These are phyloP conservation scores for Zarea fungicola DNA, from an alignment of 2,329 filamentous ascomycete genomes.

Conservation along the genomic window DNA sequence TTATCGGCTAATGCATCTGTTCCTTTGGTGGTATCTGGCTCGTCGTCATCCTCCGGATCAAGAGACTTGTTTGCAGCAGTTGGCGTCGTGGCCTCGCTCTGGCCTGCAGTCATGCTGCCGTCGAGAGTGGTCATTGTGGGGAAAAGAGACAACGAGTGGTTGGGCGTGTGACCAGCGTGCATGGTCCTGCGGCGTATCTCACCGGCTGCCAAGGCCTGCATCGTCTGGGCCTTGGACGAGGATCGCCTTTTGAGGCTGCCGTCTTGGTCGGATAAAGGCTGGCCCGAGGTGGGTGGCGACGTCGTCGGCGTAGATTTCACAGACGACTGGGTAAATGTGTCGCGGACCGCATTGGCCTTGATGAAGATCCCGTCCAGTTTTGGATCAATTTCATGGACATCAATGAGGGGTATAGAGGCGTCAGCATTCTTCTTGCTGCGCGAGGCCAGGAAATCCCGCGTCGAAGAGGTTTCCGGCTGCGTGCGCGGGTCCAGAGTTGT, in stretches of 20 bases:
- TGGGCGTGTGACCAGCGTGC: conserved; percentile 60
- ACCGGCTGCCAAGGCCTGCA: conserved; percentile 41
- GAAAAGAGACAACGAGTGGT: conserved; percentile 51
- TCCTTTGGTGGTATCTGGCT: too few species aligned
- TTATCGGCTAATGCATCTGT: too few species aligned
- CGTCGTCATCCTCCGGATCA: not conserved
- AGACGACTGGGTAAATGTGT: conserved; percentile 42
- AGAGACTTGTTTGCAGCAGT: conserved; percentile 15
- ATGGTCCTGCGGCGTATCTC: conserved; percentile 51
- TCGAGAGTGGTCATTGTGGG: conserved; percentile 40
- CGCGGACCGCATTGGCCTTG: conserved; percentile 46
- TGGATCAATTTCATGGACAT: conserved; percentile 53
- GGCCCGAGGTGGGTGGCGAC: conserved; percentile 21
- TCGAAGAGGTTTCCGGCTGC: conserved; percentile 32
- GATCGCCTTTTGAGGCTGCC: conserved; percentile 19
- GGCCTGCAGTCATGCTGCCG: conserved; percentile 21
- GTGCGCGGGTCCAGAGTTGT: conserved; percentile 41
- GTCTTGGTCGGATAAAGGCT: conserved; percentile 9
- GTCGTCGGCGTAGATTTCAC: conserved; percentile 25
- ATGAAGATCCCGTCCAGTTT: conserved; percentile 56
- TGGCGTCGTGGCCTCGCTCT: conserved; percentile 26
- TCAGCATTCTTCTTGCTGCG: conserved; percentile 26
- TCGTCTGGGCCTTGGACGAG: conserved; percentile 37
- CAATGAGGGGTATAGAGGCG: conserved; percentile 43
- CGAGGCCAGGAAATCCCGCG: conserved; percentile 31